Evolutionary conservation across 768 basidiomycete species (phyloP).

Genomic region (Lentinus brumalis): DNA sequence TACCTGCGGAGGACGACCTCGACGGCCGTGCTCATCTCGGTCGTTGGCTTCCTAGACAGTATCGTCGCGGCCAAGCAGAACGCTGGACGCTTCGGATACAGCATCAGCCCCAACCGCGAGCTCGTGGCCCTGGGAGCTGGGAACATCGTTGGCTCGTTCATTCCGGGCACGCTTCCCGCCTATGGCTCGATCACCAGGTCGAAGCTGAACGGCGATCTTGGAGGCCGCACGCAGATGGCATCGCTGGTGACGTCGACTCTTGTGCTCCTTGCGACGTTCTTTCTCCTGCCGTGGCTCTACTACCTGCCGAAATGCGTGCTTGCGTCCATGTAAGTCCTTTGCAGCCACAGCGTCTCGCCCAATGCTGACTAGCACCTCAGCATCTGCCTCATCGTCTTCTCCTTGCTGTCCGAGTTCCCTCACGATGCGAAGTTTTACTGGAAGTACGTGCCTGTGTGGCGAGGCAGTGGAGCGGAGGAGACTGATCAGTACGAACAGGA

Average conservation of each 20-base stretch:
- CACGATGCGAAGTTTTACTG: constrained; percentile 86
- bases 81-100: constrained; percentile 79
- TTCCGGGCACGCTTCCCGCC: constrained; percentile 89
- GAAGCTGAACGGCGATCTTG: constrained; percentile 88
- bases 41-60: constrained; percentile 92
- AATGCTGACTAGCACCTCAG: constrained; percentile 41
- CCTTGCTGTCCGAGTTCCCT: constrained; percentile 82
- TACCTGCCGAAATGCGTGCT: constrained; percentile 90
- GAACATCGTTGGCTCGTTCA: constrained; percentile 76
- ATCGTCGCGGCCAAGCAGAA: constrained; percentile 97
- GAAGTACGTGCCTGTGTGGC: constrained; percentile 60
- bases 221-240: constrained; percentile 88
- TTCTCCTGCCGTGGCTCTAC: constrained; percentile 83
- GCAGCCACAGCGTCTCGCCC: neutral
- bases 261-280: constrained; percentile 85
- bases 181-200: constrained; percentile 93
- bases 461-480: neutral
- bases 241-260: constrained; percentile 74
- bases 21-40: constrained; percentile 80
- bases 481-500: constrained; percentile 42
- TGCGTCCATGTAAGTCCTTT: constrained; percentile 71
- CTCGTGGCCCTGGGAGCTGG: constrained; percentile 89
- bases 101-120: constrained; percentile 93
- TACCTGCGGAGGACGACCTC: constrained; percentile 81
- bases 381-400: constrained; percentile 83